Base-by-base conservation (phyloP, 768 basidiomycete genomes). In the Mycena chlorophos region DNA sequence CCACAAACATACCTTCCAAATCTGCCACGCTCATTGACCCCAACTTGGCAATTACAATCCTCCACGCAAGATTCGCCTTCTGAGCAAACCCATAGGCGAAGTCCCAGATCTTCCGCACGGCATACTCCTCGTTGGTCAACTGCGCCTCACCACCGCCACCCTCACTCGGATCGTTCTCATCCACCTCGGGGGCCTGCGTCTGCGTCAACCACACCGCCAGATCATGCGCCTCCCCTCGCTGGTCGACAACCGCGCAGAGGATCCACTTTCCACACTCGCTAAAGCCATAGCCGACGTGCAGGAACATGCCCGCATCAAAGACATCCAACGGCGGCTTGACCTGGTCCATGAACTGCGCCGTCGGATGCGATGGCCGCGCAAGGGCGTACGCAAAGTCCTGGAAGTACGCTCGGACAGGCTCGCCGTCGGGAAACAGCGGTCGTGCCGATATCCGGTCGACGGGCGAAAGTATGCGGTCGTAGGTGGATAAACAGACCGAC, bases 11-110 rank as follows among this genome's bases (percentile, higher is more conserved):
- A 91, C 91, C 86, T 61, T 85, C 76, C 20, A 91, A 67, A 65
- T 94, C 92, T 5, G 66, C 65, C 47, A 75, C 69, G 1, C 70
- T 67, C 75, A 93, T 83, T 10, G 71, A 54, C 0, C 91, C 91
- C 3, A 87, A 69, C 65, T 86, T 89, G 5, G 87, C 73, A 54
- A 94, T 75, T 8, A 88, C 84, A 12, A 94, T 71, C 49, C 87
- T 79, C 92, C 92, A 94, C 66, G 94, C 90, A 20, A 91, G 73
- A 65, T 84, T 83, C 12, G 86, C 86, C 57, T 75, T 81, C 63
- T 76, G 78, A 12, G 85, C 83, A 63, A 88, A 81, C 30, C 79
- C 75, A 51, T 79, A 66, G 0, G 78, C 80, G 68, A 94, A 90
- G 14, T 78, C 77, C 90, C 91, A 92, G 5, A 94, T 75, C 55